Conservation (phyloP, 805 yeast genomes). For the Teunomyces gatunensis region DNA sequence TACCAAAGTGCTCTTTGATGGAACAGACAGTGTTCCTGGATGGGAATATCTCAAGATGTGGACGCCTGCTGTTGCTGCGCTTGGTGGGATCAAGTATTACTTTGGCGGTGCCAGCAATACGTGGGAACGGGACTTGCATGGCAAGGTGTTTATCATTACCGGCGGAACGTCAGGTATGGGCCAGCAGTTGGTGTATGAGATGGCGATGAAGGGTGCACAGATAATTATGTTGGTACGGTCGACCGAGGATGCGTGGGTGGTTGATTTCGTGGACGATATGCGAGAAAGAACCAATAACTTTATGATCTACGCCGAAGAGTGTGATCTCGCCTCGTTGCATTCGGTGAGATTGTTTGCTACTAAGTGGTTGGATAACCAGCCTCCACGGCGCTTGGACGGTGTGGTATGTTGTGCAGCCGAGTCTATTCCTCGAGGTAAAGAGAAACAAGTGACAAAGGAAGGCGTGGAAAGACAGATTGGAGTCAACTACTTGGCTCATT, state of each 20-base stretch:
- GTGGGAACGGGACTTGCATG: slow-evolving; percentile 92
- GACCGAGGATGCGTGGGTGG: slow-evolving; percentile 64
- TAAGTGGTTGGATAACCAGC: slow-evolving; percentile 85
- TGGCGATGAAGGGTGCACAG: slow-evolving; percentile 86
- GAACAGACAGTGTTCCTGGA: slow-evolving; percentile 73
- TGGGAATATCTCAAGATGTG: slow-evolving; percentile 57
- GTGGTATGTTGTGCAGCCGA: slow-evolving; percentile 87
- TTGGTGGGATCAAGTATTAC: slow-evolving; percentile 61
- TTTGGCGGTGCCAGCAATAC: slow-evolving; percentile 78
- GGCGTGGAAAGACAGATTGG: slow-evolving; percentile 88
- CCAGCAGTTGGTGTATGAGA: slow-evolving; percentile 64
- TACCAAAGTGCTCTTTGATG: slow-evolving; percentile 66
- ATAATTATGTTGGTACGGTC: slow-evolving; percentile 68
- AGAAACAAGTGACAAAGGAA: slow-evolving; percentile 68
- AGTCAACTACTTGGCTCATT: slow-evolving; percentile 77
- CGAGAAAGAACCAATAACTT: slow-evolving; percentile 67
- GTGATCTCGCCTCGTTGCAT: slow-evolving; percentile 72
- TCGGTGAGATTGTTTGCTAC: slow-evolving; percentile 90
- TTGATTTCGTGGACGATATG: slow-evolving; percentile 76
- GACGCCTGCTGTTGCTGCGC: slow-evolving; percentile 47
- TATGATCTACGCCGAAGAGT: slow-evolving; percentile 85
- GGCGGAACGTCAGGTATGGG: slow-evolving; percentile 98
- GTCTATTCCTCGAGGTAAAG: slow-evolving; percentile 62
- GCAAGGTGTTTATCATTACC: slow-evolving; percentile 75
- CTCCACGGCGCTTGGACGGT: slow-evolving; percentile 90